Conservation (phyloP, 2,329 filamentous ascomycete genomes). For the Phialemoniopsis sp. region DNA sequence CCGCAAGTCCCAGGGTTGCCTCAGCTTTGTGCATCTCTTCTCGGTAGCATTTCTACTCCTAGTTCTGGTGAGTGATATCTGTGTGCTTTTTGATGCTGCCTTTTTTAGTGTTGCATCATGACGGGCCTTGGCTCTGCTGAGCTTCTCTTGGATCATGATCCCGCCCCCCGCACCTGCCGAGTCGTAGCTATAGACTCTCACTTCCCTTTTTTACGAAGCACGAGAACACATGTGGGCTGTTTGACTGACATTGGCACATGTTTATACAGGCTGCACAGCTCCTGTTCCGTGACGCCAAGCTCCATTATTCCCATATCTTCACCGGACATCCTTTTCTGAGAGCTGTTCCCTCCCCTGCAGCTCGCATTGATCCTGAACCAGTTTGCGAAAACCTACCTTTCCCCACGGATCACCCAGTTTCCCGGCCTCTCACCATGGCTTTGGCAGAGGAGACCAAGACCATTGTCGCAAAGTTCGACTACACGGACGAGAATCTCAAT, state of each 20-base stretch:
- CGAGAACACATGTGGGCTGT: too few relatives aligned
- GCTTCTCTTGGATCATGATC: not conserved
- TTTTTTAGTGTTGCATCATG: constrained; percentile 3
- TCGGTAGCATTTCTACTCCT: constrained; percentile 21
- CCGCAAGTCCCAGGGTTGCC: constrained; percentile 8
- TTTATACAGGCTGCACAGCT: constrained; percentile 36
- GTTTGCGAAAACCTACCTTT: constrained; percentile 56
- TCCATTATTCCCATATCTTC: constrained; percentile 29
- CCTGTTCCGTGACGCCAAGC: constrained; percentile 44
- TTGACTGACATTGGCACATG: constrained; percentile 6
- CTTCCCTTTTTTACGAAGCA: constrained; percentile 7
- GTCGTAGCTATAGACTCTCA: constrained; percentile 7
- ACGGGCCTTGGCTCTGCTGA: not conserved
- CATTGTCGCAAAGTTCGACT: constrained; percentile 83
- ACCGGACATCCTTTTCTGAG: constrained; percentile 23
- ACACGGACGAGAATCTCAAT: constrained; percentile 72
- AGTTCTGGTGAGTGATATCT: constrained; percentile 21
- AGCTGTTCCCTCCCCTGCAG: constrained; percentile 35
- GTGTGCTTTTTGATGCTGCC: constrained; percentile 13
- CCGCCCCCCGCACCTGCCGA: not conserved
- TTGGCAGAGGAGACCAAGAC: constrained; percentile 69
- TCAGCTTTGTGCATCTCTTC: constrained; percentile 20
- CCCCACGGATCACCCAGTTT: constrained; percentile 47
- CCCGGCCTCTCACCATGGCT: constrained; percentile 55
- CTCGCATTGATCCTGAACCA: constrained; percentile 30